Base-by-base conservation (phyloP, 306 rosid species). In the Boehmeria nivea region DNA sequence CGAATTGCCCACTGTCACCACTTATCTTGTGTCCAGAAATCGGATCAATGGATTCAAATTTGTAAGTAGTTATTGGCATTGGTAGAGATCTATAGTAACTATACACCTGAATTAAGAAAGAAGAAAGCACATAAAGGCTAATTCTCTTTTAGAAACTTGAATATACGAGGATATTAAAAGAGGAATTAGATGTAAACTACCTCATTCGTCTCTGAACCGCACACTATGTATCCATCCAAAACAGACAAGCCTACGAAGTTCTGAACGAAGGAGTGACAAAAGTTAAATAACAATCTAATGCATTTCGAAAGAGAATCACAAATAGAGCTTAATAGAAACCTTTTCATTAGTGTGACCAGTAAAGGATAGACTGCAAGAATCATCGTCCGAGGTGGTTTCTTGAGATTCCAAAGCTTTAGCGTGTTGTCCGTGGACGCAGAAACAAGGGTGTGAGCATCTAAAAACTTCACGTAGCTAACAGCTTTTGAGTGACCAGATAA, bases 201-300 rank as follows among this genome's bases (percentile, higher is more conserved):
- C 94, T 85, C 94, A 36, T 85, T 85, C 26, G 89, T 82, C 74
- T 85, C 94, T 51, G 86, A 85, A 34, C 94, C 94, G 37, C 86
- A 82, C 25, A 80, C 86, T 63, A 85, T 75, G 64, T 77, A 79
- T 54, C 79, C 94, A 61, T 79, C 86, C 57, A 46, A 69, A 66
- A 67, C 83, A 25, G 94, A 82, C 61, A 85, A 72, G 22, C 94
- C 94, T 22, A 85, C 89, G 15, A 85, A 85, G 66, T 85, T 79
- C 94, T 82, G 81, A 37, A 23, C 54, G 71, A 54, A 37, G 48
- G 57, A 44, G 54, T 51, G 44, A 59, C 15, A 54, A 53, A 56
- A 18, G 31, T 56, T 56, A 56, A 6, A 36, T 10, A 16, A 6
- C 3, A 3, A 15, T 12, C 4, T 14, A 38, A n/a, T 12, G 44